Evolutionary conservation across 106 monocot genomes (phyloP).

Genomic region (Apostasia ramifera): DNA sequence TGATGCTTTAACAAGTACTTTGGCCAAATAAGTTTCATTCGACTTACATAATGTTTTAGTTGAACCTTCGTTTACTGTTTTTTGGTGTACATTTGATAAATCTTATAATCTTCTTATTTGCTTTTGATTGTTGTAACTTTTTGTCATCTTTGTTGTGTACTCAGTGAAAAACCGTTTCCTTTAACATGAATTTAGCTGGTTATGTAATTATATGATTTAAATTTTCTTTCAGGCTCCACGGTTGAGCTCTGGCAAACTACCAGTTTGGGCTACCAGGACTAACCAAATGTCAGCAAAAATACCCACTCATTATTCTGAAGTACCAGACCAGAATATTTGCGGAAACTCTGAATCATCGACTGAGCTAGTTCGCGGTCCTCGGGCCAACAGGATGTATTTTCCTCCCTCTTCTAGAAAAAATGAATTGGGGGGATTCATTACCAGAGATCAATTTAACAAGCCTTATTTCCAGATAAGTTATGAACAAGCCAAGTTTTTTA

Average conservation of each 20-base stretch:
- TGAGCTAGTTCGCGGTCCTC: conserved; percentile 59
- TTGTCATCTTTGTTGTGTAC: background rate
- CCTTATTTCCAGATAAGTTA: conserved; percentile 56
- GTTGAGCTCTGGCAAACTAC: conserved; percentile 3
- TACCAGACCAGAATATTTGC: conserved; percentile 7
- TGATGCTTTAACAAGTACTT: no score
- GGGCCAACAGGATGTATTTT: conserved; percentile 24
- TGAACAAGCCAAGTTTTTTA: conserved; percentile 77
- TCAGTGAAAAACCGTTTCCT: no score
- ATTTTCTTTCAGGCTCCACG: conserved; percentile 13
- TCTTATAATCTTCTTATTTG: background rate
- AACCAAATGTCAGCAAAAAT: conserved; percentile 8
- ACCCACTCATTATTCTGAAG: conserved; percentile 12
- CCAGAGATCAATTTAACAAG: conserved; percentile 39
- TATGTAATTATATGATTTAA: background rate
- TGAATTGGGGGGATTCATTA: background rate
- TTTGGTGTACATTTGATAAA: background rate
- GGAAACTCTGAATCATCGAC: conserved; percentile 12
- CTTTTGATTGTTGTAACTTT: background rate
- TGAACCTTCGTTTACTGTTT: background rate
- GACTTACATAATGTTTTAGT: background rate
- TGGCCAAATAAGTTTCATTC: no score
- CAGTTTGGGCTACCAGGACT: conserved; percentile 6
- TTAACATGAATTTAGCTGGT: no score
- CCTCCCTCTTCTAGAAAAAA: conserved; percentile 18